Conservation (phyloP, 2,329 filamentous ascomycete species). For the Pseudogymnoascus sp. region DNA sequence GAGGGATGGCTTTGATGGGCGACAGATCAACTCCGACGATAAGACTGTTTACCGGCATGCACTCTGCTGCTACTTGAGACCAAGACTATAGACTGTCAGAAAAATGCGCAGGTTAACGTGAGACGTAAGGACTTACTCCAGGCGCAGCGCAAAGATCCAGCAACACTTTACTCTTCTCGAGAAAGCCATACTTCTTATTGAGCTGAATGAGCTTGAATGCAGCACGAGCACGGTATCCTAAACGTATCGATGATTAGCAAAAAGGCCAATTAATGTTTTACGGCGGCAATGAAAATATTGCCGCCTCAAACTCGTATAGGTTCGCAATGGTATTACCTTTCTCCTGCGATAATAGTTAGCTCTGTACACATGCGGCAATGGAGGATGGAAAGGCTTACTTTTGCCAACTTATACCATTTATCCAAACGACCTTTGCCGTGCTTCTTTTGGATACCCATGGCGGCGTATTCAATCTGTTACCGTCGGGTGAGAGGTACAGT, state of each 20-base stretch:
- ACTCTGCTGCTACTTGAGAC: slow-evolving; percentile 93
- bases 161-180: slow-evolving; percentile 92
- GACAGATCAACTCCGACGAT: slow-evolving; percentile 92
- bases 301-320: neutral
- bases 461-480: slow-evolving; percentile 12
- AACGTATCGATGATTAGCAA: neutral
- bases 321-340: slow-evolving; percentile 5
- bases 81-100: slow-evolving; percentile 57
- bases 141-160: slow-evolving; percentile 97
- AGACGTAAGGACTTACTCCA: slow-evolving; percentile 54
- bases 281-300: neutral
- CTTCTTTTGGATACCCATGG: slow-evolving; percentile 97
- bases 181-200: slow-evolving; percentile 98
- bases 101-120: neutral
- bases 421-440: slow-evolving; percentile 97
- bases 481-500: slow-evolving; percentile 5
- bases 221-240: slow-evolving; percentile 83
- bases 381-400: slow-evolving; percentile 60
- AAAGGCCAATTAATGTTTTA: neutral
- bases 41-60: slow-evolving; percentile 82
- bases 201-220: slow-evolving; percentile 97
- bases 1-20: slow-evolving; percentile 92
- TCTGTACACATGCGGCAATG: slow-evolving; percentile 15
- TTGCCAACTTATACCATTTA: slow-evolving; percentile 98
- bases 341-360: slow-evolving; percentile 5